Evolutionary conservation across 352 stramenopile genomes (phyloP), one percentile per base, ranked within the genome.

Genomic region (Thraustochytrium striatum): DNA sequence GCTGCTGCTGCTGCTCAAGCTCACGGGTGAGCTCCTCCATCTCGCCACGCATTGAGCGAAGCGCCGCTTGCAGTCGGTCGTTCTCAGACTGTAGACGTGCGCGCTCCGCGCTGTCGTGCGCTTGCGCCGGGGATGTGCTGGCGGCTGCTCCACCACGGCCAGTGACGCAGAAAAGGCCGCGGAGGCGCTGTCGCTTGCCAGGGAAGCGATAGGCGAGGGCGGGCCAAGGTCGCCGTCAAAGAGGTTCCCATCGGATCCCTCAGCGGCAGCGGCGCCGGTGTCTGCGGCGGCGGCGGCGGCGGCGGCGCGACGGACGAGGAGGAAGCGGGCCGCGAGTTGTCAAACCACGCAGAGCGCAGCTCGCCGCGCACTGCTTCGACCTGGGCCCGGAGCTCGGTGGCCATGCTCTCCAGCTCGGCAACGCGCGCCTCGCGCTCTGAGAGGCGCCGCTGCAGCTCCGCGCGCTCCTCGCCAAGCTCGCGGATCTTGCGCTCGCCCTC

Each of bases 161-260:
- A 61, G 53, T 61, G 38, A 7, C 33, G 58, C 58, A 69, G 44
- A 50, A 69, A 28, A 19, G 11, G 28, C 8, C 38, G 21, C 3
- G 38, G 58, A n/a, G 38, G 33, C 38, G 25, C 33, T n/a, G n/a
- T n/a, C n/a, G n/a, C n/a, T n/a, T n/a, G 38, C 38, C 61, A 70
- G 33, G 61, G 59, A 70, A 38, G n/a, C 36, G 16, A 75, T 21
- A 0, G 65, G 65, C 11, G 65, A 75, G n/a, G 65, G 65, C 32
- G 52, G 44, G 30, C 65, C 65, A 25, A 75, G 39, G 8, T 75
- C 65, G 43, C 65, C 65, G 16, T 75, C 65, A n/a, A 75, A 75
- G 21, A 68, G 25, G 19, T 30, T 16, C 35, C 13, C 1, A 11
- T 52, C 8, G 19, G 59, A 44, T 3, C 35, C n/a, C n/a, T n/a